Evolutionary conservation across 495 filamentous ascomycete species (phyloP).

Genomic region (Cudoniella acicularis): DNA sequence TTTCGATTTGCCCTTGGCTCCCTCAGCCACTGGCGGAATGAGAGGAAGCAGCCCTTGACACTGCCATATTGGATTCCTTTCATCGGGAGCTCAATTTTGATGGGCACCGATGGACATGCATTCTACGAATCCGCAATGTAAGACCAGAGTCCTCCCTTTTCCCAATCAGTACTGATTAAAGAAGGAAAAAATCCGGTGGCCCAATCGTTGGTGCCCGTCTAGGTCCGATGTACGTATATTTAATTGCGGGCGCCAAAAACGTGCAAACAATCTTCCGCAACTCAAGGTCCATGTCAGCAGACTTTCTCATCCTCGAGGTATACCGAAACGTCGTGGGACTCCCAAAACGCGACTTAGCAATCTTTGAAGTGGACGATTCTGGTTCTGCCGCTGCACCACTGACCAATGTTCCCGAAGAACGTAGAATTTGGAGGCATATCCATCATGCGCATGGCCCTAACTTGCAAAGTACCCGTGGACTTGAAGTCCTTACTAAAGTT

Average conservation of each 20-base stretch:
- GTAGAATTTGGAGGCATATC: neutral
- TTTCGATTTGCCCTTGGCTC: neutral
- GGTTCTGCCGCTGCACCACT: neutral
- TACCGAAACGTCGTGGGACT: neutral
- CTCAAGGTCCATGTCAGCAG: neutral
- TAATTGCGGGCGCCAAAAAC: neutral
- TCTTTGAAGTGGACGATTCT: neutral
- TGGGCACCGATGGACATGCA: neutral
- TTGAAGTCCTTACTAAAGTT: neutral
- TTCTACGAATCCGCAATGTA: neutral
- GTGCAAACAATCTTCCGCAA: neutral
- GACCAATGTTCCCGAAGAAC: neutral
- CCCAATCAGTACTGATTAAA: no score
- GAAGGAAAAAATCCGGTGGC: neutral
- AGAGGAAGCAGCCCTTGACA: neutral
- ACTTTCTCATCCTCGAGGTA: neutral
- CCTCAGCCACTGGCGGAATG: neutral
- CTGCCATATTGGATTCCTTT: neutral
- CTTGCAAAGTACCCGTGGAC: neutral
- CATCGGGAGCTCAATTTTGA: neutral
- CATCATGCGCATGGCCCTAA: neutral
- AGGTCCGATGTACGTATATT: neutral
- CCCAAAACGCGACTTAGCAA: neutral
- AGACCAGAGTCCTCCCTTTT: neutral
- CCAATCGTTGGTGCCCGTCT: neutral